Evolutionary conservation across 1,284 basidiomycete species (phyloP).

Genomic region (Acaromyces ingoldii): DNA sequence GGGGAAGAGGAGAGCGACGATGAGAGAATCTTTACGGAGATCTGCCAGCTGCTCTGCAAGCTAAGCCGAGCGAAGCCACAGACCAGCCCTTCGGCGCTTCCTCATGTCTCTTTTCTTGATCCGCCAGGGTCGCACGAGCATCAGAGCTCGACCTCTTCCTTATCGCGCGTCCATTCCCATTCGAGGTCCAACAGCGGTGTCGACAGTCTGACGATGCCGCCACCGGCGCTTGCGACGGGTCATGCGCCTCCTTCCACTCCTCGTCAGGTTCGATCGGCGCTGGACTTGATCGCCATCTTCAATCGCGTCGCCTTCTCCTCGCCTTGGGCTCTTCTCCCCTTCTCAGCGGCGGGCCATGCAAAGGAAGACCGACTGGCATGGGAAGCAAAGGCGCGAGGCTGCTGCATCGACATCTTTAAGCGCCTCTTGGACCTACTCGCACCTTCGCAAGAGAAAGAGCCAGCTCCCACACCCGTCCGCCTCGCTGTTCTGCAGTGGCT

Average conservation of each 20-base stretch:
- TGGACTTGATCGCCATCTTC: conserved; percentile 45
- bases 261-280: too few relatives aligned
- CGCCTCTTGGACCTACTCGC: conserved; percentile 39
- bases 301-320: conserved; percentile 46
- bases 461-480: conserved; percentile 53
- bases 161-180: neutral
- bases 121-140: conserved; percentile 13
- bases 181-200: conserved; percentile 1
- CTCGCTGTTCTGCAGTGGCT: conserved; percentile 78
- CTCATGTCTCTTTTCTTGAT: conserved; percentile 9
- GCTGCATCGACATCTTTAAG: conserved; percentile 39
- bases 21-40: conserved; percentile 30
- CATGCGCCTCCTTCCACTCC: too few relatives aligned
- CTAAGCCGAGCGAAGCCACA: neutral
- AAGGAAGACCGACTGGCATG: conserved; percentile 15
- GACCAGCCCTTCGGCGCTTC: neutral
- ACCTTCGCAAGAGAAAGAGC: neutral
- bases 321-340: conserved; percentile 30
- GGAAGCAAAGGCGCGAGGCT: conserved; percentile 29
- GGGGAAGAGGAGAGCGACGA: conserved; percentile 11
- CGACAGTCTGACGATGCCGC: neutral
- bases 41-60: conserved; percentile 16
- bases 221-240: neutral
- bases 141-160: neutral
- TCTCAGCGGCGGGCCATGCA: neutral